Evolutionary conservation across 441 rosid species (phyloP).

Genomic region (Mallotus japonicus): DNA sequence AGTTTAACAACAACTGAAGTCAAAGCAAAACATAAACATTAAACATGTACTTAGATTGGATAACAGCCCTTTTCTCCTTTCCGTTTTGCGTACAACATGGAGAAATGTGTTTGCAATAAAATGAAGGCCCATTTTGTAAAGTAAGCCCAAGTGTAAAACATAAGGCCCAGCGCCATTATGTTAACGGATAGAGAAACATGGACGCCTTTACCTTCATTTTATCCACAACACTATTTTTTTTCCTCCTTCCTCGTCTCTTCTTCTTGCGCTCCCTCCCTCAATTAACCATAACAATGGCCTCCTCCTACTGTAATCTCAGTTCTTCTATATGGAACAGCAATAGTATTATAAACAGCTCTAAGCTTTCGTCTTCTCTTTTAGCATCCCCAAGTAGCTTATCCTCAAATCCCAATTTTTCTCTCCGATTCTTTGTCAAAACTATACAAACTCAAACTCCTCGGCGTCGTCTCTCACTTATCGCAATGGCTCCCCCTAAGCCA

Average conservation of each 20-base stretch:
- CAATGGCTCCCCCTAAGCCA: slow-evolving; percentile 83
- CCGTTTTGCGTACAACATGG: no score
- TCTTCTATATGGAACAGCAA: slow-evolving; percentile 17
- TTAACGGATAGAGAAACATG: no score
- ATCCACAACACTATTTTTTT: slow-evolving; percentile 13
- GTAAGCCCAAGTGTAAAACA: no score
- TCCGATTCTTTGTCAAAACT: slow-evolving; percentile 35
- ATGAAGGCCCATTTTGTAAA: no score
- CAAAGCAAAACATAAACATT: no score
- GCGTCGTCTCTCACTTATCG: slow-evolving; percentile 44
- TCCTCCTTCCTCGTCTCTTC: no score
- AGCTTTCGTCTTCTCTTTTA: slow-evolving; percentile 37
- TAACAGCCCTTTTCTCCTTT: no score
- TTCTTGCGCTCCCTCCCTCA: slow-evolving; percentile 1
- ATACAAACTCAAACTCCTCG: slow-evolving; percentile 27
- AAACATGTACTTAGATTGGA: no score
- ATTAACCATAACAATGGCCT: slow-evolving; percentile 34
- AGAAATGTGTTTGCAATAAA: no score
- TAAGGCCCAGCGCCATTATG: no score
- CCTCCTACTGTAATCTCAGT: slow-evolving; percentile 25
- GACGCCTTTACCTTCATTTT: neutral
- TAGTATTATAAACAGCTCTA: slow-evolving; percentile 18
- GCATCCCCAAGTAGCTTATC: slow-evolving; percentile 36
- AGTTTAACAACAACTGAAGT: no score
- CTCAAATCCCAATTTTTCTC: slow-evolving; percentile 12